Conservation (phyloP, 2,329 filamentous ascomycete genomes). For the Monosporascus ibericus region DNA sequence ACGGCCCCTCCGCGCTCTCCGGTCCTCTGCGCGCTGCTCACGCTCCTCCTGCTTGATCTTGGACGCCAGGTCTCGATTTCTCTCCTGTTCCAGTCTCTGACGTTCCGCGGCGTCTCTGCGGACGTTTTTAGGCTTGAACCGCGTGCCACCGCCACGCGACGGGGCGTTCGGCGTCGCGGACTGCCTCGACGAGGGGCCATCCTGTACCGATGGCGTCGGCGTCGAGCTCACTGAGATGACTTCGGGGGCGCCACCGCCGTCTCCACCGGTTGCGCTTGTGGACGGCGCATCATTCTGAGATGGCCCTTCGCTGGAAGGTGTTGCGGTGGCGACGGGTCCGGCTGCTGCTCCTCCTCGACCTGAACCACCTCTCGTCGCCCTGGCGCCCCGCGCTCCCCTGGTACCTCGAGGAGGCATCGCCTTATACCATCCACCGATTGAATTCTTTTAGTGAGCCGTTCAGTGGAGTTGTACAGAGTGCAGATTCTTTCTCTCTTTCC, state of each 20-base stretch:
- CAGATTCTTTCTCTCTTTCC: background rate
- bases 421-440: background rate
- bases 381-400: constrained; percentile 6
- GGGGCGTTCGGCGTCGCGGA: constrained; percentile 29
- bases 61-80: constrained; percentile 19
- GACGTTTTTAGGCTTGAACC: constrained; percentile 43
- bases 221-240: background rate
- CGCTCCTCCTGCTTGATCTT: constrained; percentile 27
- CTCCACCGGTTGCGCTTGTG: background rate
- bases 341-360: constrained; percentile 5
- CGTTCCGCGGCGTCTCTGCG: constrained; percentile 45
- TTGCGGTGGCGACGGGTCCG: constrained; percentile 1
- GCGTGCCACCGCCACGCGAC: constrained; percentile 26
- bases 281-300: background rate
- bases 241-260: background rate
- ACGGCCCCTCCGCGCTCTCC: constrained; percentile 30
- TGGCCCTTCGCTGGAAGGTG: background rate
- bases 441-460: background rate
- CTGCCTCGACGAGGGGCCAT: constrained; percentile 9
- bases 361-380: background rate
- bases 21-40: constrained; percentile 24
- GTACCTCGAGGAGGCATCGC: constrained; percentile 8
- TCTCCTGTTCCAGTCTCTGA: constrained; percentile 37
- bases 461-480: background rate
- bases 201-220: background rate